These are phyloP conservation scores for Terana coerulea DNA, from an alignment of 768 basidiomycete genomes.

Conservation along the genomic window DNA sequence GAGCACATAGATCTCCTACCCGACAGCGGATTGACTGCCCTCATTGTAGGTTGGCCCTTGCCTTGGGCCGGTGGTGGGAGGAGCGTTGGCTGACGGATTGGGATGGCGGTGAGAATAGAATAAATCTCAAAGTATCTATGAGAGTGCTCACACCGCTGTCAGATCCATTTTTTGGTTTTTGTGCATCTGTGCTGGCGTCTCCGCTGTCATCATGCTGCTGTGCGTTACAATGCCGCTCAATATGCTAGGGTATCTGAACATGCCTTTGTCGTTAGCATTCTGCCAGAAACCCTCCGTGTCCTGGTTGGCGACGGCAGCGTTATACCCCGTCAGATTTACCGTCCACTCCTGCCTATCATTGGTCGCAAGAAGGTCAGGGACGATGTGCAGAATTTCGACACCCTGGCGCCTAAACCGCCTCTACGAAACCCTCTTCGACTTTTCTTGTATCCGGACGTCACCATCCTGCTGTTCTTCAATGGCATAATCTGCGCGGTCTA, in stretches of 20 bases:
- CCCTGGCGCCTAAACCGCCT: conserved; percentile 26
- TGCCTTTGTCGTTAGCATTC: conserved; percentile 33
- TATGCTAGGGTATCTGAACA: too few relatives aligned
- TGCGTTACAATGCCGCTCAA: conserved; percentile 10
- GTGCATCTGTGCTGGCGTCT: conserved; percentile 29
- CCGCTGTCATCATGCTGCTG: conserved; percentile 34
- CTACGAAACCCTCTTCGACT: conserved; percentile 54
- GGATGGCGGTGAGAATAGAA: conserved; percentile 27
- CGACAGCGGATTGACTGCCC: neutral
- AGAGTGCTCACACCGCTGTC: neutral
- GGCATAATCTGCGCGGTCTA: conserved; percentile 51
- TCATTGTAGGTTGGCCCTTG: conserved; percentile 26
- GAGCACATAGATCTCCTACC: conserved; percentile 15
- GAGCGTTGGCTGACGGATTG: conserved; percentile 26
- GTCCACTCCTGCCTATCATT: conserved; percentile 29
- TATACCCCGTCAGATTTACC: conserved; percentile 27
- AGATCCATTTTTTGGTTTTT: conserved; percentile 43
- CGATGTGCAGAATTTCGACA: neutral
- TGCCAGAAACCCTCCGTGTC: conserved; percentile 46
- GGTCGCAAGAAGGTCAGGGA: conserved; percentile 16
- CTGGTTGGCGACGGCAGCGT: conserved; percentile 41
- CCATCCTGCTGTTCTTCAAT: conserved; percentile 49
- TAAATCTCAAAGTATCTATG: neutral
- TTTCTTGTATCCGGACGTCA: conserved; percentile 51
- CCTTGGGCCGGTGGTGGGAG: conserved; percentile 48